These are phyloP conservation scores for Tricholoma terreum DNA, from an alignment of 768 basidiomycete species.

Conservation along the genomic window DNA sequence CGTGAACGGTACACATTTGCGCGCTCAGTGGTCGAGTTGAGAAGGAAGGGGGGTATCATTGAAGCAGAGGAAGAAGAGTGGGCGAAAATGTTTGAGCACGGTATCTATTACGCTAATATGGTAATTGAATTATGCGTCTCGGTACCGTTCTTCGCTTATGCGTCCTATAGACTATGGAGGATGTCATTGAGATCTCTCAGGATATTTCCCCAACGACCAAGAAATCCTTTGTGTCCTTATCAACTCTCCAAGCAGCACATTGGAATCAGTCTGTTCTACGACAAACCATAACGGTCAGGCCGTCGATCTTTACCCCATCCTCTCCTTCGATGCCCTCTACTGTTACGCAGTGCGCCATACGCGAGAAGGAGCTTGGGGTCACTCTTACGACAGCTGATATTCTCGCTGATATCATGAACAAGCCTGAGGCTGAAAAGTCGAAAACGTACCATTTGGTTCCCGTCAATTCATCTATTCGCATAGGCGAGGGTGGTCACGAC, in stretches of 20 bases:
- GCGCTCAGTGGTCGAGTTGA: conserved; percentile 68
- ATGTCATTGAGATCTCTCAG: conserved; percentile 68
- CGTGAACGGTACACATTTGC: conserved; percentile 80
- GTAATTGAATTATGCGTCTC: conserved; percentile 36
- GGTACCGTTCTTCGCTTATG: neutral
- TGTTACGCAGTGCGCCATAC: conserved; percentile 10
- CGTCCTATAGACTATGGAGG: conserved; percentile 65
- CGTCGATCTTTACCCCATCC: conserved; percentile 27
- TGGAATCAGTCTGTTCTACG: conserved; percentile 77
- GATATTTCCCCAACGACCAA: conserved; percentile 74
- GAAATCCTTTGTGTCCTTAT: conserved; percentile 63
- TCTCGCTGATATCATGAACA: conserved; percentile 23
- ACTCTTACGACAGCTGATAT: conserved; percentile 55
- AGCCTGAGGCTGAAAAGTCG: conserved; percentile 17
- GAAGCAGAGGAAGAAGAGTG: conserved; percentile 70
- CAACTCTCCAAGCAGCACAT: conserved; percentile 69
- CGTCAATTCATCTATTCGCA: conserved; percentile 63
- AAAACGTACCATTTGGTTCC: conserved; percentile 63
- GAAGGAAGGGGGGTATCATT: conserved; percentile 51
- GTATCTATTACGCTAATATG: conserved; percentile 88
- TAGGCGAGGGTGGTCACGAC: conserved; percentile 64
- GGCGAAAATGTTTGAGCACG: conserved; percentile 64
- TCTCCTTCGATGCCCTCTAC: conserved; percentile 16
- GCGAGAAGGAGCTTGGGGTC: conserved; percentile 69
- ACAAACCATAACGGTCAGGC: conserved; percentile 49